Base-by-base conservation (phyloP, 805 yeast genomes). In the Barnettozyma vustinii region DNA sequence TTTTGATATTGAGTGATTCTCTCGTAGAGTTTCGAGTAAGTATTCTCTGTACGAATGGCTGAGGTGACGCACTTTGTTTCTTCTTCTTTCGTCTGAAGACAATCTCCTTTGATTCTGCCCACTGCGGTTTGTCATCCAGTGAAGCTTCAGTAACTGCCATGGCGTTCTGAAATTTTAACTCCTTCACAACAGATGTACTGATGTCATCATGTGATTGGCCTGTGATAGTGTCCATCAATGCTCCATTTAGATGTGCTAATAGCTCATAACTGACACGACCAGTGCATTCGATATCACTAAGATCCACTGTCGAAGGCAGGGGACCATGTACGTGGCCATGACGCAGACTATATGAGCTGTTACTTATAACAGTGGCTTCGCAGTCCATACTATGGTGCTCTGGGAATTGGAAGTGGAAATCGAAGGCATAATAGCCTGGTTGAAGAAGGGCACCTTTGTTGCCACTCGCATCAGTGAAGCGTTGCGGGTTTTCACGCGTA, bases 261-360 rank as follows among this genome's bases (percentile, higher is more conserved):
- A 43, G 32, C n/a, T 43, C 46, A 25, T 43, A 43, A 12, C 15
- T 20, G 21, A 43, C 46, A 9, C 19, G 35, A 4, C 46, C 46
- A 15, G 15, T 23, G 12, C 35, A 21, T 12, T 35, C 23, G 5
- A 10, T 26, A 20, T 12, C 16, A 23, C 40, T 18, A 9, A 43
- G 19, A 35, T 43, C 40, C 21, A 35, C 35, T n/a, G 30, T 43
- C 15, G 46, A 43, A 6, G 46, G 46, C 16, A 33, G 12, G 5
- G 19, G 20, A 8, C 37, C 40, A 5, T 16, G 5, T 9, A 43
- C 40, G 35, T 43, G 46, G 9, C 46, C 46, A 18, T 32, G 37
- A 10, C 33, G 32, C 21, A 43, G 8, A 16, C 37, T 36, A 9
- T 21, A 20, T 13, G 46, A 33, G 8, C 21, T 10, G 21, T 36